These are phyloP conservation scores for Yamadazyma olivae DNA, from an alignment of 805 yeast genomes.

Conservation along the genomic window DNA sequence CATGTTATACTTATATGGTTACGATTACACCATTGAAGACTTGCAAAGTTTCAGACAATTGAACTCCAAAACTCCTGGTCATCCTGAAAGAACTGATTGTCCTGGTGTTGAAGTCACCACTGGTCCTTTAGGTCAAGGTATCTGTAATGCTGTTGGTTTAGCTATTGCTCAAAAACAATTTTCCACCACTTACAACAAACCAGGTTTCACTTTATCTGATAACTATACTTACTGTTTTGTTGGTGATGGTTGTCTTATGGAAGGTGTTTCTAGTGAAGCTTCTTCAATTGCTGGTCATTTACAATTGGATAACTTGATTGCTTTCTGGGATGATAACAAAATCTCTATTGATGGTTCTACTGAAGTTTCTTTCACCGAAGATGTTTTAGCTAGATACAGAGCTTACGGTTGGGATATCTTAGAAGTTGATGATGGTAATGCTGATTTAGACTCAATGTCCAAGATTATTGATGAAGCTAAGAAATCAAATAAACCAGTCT, in stretches of 20 bases:
- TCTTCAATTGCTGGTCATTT: slow-evolving; percentile 95
- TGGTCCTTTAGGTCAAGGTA: slow-evolving; percentile 99
- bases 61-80: slow-evolving; percentile 93
- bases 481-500: slow-evolving; percentile 81
- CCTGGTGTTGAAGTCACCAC: slow-evolving; percentile 97
- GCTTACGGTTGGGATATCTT: slow-evolving; percentile 93
- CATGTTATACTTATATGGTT: slow-evolving; percentile 82
- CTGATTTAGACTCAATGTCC: slow-evolving; percentile 66
- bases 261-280: slow-evolving; percentile 96
- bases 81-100: slow-evolving; percentile 81
- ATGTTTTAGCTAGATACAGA: slow-evolving; percentile 78
- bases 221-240: slow-evolving; percentile 74
- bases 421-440: slow-evolving; percentile 76
- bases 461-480: slow-evolving; percentile 81
- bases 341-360: slow-evolving; percentile 96
- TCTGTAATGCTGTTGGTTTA: slow-evolving; percentile 91
- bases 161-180: slow-evolving; percentile 92
- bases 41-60: slow-evolving; percentile 87
- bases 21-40: slow-evolving; percentile 76
- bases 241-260: slow-evolving; percentile 98
- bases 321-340: slow-evolving; percentile 94
- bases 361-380: slow-evolving; percentile 87
- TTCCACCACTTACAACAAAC: slow-evolving; percentile 93
- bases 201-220: slow-evolving; percentile 69
- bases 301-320: slow-evolving; percentile 88